Evolutionary conservation across 352 stramenopile genomes (phyloP), one percentile per base, ranked within the genome.

Genomic region (Phytopythium mirpurense): DNA sequence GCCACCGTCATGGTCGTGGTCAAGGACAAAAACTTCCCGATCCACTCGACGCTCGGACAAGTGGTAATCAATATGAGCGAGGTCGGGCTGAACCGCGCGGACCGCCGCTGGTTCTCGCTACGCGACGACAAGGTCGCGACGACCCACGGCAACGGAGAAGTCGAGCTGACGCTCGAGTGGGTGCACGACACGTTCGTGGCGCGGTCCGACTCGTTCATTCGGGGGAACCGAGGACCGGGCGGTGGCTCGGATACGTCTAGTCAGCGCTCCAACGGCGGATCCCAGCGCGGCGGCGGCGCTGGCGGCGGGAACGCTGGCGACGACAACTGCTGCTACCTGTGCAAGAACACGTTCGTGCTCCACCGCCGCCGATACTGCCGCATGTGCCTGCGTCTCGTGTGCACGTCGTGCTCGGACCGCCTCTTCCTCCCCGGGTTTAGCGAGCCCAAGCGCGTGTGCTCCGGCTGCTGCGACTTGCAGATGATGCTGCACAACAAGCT

Each of bases 151-250:
- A 92, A 92, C 35, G 83, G 83, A 0, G 85, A 95, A 58, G 70
- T 95, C n/a, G 85, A 95, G 48, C 60, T 95, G 32, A 95, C 85
- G n/a, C 68, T 95, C 18, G 85, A 95, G 65, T 95, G 85, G 85
- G 79, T 95, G 2, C 85, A 93, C 61, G 85, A 95, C 54, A 93
- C 85, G 4, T 95, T 95, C 54, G 85, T 95, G n/a, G 83, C 83
- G 10, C 78, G 84, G 16, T 92, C 82, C 0, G 84, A 95, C 64
- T 89, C 84, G 40, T 90, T 92, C 49, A 87, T 95, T 54, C 75
- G 78, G 5, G 77, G 82, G 18, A 83, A 88, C 31, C 76, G 77
- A n/a, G n/a, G n/a, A 18, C 63, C 65, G 57, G 63, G 72, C 3
- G 46, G 31, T 5, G 46, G 15, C 5, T 11, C n/a, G 2, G 46